Base-by-base conservation (phyloP, 257 asterid genomes). In the Nemophila menziesii region DNA sequence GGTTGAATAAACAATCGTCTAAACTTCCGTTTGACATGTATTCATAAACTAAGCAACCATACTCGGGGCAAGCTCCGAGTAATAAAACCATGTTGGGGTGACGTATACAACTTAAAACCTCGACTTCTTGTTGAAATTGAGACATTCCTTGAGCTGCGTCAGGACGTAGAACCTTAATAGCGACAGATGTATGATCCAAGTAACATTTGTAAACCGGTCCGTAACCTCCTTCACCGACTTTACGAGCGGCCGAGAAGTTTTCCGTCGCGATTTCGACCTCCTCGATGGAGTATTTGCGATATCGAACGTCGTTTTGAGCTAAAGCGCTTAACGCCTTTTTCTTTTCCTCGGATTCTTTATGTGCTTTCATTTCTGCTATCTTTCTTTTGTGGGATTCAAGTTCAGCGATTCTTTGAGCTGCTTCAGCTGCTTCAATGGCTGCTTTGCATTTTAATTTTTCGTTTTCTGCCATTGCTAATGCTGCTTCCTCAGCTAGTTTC, bases 21-120 rank as follows among this genome's bases (percentile, higher is more conserved):
- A 87, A 61, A 80, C 93, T 83, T 39, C 97, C 95, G 20, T 87
- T 83, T 26, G 83, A 79, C 93, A 83, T 80, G 80, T 78, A 72
- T 57, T 87, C 97, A 20, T 87, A 87, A 22, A 87, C 93, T 13
- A 83, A 80, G 63, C 93, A 87, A n/a, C 97, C 97, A 8, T 77
- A 77, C 46, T 83, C 95, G 4, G 93, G 95, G 64, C 97, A 87
- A 20, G 97, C 97, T 50, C 97, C 97, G 2, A 87, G 84, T 46
- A 83, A 93, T 51, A 89, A 93, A 38, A 89, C 97, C 97, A 87
- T 83, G 79, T 89, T 89, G 1, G 97, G 97, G 62, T 89, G 97
- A 18, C 95, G 64, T 39, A 83, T 83, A 61, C 84, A 75, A 62
- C 95, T 75, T 44, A 89, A 71, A 56, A 89, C 97, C 68, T 89